Conservation (phyloP, 2,329 filamentous ascomycete species). For the Chaetomium olivaceum region DNA sequence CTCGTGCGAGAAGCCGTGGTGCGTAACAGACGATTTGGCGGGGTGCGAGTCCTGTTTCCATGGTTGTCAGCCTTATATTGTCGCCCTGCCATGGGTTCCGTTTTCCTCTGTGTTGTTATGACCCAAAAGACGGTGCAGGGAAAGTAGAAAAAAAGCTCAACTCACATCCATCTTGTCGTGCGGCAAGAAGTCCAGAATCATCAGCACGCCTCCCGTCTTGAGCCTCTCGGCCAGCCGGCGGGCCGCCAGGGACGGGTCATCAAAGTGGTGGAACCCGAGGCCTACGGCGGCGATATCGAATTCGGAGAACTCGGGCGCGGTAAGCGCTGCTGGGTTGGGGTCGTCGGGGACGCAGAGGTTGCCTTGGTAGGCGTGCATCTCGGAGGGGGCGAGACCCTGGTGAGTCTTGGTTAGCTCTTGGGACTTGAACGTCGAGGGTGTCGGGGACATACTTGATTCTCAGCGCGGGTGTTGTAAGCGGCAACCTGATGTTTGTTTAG, state of each 20-base stretch:
- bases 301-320: conserved; percentile 61
- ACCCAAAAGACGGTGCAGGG: not conserved
- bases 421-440: not conserved
- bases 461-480: conserved; percentile 63
- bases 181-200: conserved; percentile 68
- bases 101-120: not conserved
- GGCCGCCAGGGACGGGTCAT: conserved; percentile 62
- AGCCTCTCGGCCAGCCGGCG: conserved; percentile 61
- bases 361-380: conserved; percentile 59
- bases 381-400: conserved; percentile 51
- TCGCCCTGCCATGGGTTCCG: not conserved
- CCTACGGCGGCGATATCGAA: conserved; percentile 68
- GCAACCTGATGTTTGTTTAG: conserved; percentile 40
- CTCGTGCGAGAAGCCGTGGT: conserved; percentile 65
- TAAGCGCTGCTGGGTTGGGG: conserved; percentile 55
- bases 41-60: conserved; percentile 24
- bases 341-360: conserved; percentile 54
- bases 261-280: conserved; percentile 54
- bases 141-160: not conserved
- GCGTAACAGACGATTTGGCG: conserved; percentile 55
- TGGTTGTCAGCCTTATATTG: not conserved
- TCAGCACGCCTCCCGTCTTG: conserved; percentile 63
- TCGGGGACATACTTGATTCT: conserved; percentile 49
- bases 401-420: not conserved
- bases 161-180: conserved; percentile 44